These are phyloP conservation scores for Centaurea solstitialis DNA, from an alignment of 129 eudicot species.

Conservation along the genomic window DNA sequence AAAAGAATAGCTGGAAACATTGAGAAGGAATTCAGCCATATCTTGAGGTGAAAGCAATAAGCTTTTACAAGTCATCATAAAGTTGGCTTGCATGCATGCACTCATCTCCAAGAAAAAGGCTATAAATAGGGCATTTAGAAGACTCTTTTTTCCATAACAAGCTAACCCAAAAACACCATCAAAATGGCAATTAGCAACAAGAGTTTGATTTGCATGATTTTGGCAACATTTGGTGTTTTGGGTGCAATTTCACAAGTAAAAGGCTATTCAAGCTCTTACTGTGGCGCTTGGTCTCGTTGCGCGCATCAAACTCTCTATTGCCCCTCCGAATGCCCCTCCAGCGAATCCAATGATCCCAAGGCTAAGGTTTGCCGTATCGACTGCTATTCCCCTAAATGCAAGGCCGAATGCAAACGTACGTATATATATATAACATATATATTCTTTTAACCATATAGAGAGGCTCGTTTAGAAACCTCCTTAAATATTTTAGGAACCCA, in stretches of 20 bases:
- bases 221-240: constrained; percentile 21
- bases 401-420: constrained; percentile 33
- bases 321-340: constrained; percentile 43
- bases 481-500: too few species aligned
- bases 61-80: constrained; percentile 19
- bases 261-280: constrained; percentile 28
- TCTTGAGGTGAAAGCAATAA: constrained; percentile 24
- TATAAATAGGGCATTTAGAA: constrained; percentile 16
- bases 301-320: constrained; percentile 18
- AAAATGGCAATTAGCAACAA: constrained; percentile 17
- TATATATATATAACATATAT: too few species aligned
- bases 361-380: constrained; percentile 48
- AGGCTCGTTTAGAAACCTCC: too few species aligned
- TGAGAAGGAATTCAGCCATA: constrained; percentile 12
- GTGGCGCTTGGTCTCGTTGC: constrained; percentile 21
- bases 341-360: constrained; percentile 29
- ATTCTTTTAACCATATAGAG: too few species aligned
- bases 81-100: constrained; percentile 22
- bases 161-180: background rate
- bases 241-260: constrained; percentile 24
- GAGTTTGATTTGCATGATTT: background rate
- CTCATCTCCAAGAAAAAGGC: background rate
- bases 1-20: background rate
- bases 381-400: constrained; percentile 49
- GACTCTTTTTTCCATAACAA: background rate